Percentiles rank a stretch among this genome's conserved stretches.
These are phyloP conservation scores for Cyberlindnera euphorbiae DNA, from an alignment of 805 yeast species.

Conservation along the genomic window DNA sequence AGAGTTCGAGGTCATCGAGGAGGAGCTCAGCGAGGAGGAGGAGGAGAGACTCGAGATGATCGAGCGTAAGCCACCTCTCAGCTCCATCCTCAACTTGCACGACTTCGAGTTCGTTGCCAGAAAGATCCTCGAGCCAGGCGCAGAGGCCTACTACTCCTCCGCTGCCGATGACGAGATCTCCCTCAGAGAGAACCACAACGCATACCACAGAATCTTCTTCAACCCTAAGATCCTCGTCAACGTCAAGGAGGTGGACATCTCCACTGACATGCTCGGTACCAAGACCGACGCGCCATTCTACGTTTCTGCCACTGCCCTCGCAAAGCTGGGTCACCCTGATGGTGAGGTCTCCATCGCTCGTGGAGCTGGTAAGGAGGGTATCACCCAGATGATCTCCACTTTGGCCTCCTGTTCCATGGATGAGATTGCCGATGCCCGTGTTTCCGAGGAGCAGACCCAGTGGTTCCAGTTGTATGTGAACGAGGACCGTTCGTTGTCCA, in stretches of 20 bases:
- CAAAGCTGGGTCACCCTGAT: constrained; percentile 86
- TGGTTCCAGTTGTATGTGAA: constrained; percentile 90
- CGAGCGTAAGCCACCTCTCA: constrained; percentile 60
- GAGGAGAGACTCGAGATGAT: constrained; percentile 36
- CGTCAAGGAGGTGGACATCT: constrained; percentile 65
- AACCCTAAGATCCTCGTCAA: constrained; percentile 80
- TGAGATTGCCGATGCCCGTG: constrained; percentile 71
- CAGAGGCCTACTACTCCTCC: constrained; percentile 90
- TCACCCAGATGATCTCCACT: constrained; percentile 90
- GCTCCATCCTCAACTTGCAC: constrained; percentile 66
- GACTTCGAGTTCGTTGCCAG: constrained; percentile 89
- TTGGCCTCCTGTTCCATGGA: constrained; percentile 84
- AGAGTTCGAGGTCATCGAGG: constrained; percentile 34
- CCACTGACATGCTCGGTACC: constrained; percentile 74
- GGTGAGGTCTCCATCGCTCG: constrained; percentile 86
- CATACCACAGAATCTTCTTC: constrained; percentile 84
- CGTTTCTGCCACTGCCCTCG: constrained; percentile 88
- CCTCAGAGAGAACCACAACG: constrained; percentile 83
- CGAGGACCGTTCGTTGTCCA: constrained; percentile 62
- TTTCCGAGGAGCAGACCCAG: constrained; percentile 60
- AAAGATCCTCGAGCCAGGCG: constrained; percentile 67
- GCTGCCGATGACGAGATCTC: constrained; percentile 94
- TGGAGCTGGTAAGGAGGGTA: constrained; percentile 67
- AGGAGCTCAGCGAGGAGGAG: constrained; percentile 33
- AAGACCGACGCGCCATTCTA: constrained; percentile 74